Base-by-base conservation (phyloP, 1,139 yeast species). In the Blastobotrys raffinosifermentans region DNA sequence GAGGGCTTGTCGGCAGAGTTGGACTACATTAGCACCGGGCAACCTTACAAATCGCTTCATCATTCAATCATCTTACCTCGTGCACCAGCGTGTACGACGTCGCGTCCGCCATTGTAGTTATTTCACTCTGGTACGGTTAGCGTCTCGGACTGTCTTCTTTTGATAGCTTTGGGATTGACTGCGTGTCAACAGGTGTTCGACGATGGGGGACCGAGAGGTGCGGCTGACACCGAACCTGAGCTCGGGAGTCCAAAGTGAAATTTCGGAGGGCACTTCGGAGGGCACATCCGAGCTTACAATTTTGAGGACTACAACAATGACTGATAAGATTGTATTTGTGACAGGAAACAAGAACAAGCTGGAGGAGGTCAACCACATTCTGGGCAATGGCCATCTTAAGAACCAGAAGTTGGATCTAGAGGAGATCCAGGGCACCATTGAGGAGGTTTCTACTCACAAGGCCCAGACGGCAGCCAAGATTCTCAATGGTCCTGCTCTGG, bases 361-460 rank as follows among this genome's bases (percentile, higher is more conserved):
- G 44, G 75, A 73, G 49, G 98, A 91, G 59, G 94, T 89, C 20
- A 71, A 79, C 45, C 78, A 81, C 41, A 82, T 91, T 39, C 72
- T 91, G 18, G 86, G 86, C 4, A 68, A 70, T 11, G 76, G 63
- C 54, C 60, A 61, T 21, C 50, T 64, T 30, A 50, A 45, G 14
- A 85, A 82, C 58, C 61, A 73, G 47, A 68, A 79, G 14, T 60
- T 91, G 26, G 97, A 91, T 55, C 67, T 91, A 21, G 93, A 80
- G 40, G 99, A 93, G 63, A 63, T 91, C 34, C 99, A 93, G 65
- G 98, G 96, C 21, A 66, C 91, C 14, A 73, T 87, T 36, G 81
- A 80, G 34, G 82, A 83, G 41, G 91, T 93, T 23, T 83, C 96
- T 0, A 71, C 67, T 34, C 85, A 80, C 54, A 93, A 93, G 61